Base-by-base conservation (phyloP, 257 asterid species). In the Verbascum thapsus region DNA sequence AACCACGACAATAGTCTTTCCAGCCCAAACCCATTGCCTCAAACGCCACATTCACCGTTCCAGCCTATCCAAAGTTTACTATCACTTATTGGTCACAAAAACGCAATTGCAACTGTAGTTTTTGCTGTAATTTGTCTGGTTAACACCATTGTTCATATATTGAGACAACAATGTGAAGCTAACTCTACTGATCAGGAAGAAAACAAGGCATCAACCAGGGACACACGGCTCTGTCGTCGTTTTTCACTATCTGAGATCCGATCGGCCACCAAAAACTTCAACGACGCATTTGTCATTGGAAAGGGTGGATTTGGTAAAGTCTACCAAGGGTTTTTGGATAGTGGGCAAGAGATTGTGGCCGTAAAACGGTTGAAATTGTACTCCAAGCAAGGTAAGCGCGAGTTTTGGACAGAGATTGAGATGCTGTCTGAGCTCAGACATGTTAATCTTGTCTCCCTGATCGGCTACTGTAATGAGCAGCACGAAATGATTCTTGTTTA, bases 1-100 rank as follows among this genome's bases (percentile, higher is more conserved):
- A 85, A 85, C 61, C 94, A 71, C 42, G 88, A 82, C 72, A 74
- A 77, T 54, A 82, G 71, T 80, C 92, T 82, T 55, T 87, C 84
- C 15, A 68, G 80, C 63, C 69, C 69, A 18, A 80, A 69, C 32
- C 77, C 82, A 12, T 43, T 45, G 16, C 74, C 73, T 11, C 58
- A 62, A 1, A 19, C 18, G 5, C 48, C 16, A 7, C 32, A 52
- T 22, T 72, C 86, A 58, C 16, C 68, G 38, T 51, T 58, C 40
- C 18, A 47, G 20, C 43, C 35, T 58, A 37, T 39, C 59, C 44
- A 43, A 44, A 43, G 58, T 17, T 37, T 45, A 7, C 56, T 61
- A 45, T 20, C 60, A 19, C 41, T 76, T 64, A 58, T 78, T 58
- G 69, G 73, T 62, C 72, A 43, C 12, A 61, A 64, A 72, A 75